Conservation (phyloP, 2,329 filamentous ascomycete genomes). For the Alternaria ventricosa region DNA sequence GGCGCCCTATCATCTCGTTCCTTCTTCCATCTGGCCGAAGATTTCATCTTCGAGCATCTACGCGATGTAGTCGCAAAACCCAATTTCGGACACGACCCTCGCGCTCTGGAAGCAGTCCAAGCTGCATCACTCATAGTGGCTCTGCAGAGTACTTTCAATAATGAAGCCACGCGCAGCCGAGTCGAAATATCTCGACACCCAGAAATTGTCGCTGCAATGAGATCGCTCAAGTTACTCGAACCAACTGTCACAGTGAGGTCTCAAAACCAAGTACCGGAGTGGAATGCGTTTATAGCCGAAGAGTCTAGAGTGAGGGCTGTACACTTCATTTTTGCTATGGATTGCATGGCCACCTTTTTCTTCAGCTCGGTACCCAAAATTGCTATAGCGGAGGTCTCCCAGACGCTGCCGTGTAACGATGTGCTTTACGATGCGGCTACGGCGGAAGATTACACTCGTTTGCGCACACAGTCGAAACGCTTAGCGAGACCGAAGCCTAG, state of each 20-base stretch:
- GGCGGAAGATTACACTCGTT: neutral
- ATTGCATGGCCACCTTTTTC: constrained; percentile 17
- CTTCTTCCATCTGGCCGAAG: constrained; percentile 21
- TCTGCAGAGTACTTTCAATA: constrained; percentile 14
- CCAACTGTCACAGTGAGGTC: neutral
- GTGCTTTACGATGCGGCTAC: constrained; percentile 19
- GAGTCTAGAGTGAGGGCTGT: constrained; percentile 15
- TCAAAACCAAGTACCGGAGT: neutral
- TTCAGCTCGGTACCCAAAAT: constrained; percentile 19
- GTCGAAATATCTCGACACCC: constrained; percentile 9
- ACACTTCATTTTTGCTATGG: neutral
- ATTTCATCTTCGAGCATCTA: constrained; percentile 15
- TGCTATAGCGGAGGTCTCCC: constrained; percentile 9
- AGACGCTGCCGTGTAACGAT: constrained; percentile 13
- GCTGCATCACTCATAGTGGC: constrained; percentile 14
- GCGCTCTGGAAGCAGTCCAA: constrained; percentile 12
- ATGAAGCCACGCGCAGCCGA: constrained; percentile 8
- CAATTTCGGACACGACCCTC: neutral
- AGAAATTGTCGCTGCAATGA: constrained; percentile 10
- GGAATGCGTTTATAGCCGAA: constrained; percentile 15
- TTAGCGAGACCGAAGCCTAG: neutral
- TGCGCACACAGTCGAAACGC: neutral
- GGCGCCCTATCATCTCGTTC: constrained; percentile 11
- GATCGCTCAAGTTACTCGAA: constrained; percentile 2
- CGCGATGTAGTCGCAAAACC: neutral